Evolutionary conservation across 2,329 filamentous ascomycete genomes (phyloP), one percentile per base, ranked within the genome.

Genomic region (Hymenoscyphus linearis): DNA sequence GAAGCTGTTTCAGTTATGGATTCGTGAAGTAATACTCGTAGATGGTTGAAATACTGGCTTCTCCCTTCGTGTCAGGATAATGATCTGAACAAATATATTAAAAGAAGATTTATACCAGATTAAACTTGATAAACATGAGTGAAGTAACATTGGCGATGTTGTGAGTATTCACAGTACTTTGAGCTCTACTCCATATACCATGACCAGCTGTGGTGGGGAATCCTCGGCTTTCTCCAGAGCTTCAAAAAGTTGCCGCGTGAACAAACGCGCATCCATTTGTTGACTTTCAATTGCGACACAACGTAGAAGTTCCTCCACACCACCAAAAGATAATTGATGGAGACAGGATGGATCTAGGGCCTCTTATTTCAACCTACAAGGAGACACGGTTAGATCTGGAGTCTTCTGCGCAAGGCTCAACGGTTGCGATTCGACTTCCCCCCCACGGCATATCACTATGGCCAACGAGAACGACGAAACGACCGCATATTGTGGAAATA

Each of bases 381-480:
- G 91, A 96, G 82, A 91, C 89, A 74, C 87, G 90, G 74, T 80
- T 96, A 76, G 91, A 90, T 75, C 83, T 95, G 70, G 90, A 95
- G 76, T 85, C 87, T 66, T 82, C 85, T 64, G 88, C 84, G 69
- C 80, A 82, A 67, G 84, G 84, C 69, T 89, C 87, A 62, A 83
- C 87, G 70, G 83, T 92, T 73, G 85, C 86, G 70, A 85, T 93
- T 71, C 81, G 84, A 70, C 82, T 91, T 67, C 84, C 86, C 66
- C 80, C 81, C 47, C 78, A 78, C 67, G 79, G 74, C 69, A 77
- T 68, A 68, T 60, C 62, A 58, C 58, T 68, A 62, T 67, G 66
- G 65, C 52, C 68, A 55, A 69, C 71, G 58, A 68, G 70, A 70
- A 63, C 64, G 59, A 76, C 75, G 71, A 81, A 74, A 67, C 72